These are phyloP conservation scores for Pestalotiopsis sp. DNA, from an alignment of 2,329 filamentous ascomycete species.

Conservation along the genomic window DNA sequence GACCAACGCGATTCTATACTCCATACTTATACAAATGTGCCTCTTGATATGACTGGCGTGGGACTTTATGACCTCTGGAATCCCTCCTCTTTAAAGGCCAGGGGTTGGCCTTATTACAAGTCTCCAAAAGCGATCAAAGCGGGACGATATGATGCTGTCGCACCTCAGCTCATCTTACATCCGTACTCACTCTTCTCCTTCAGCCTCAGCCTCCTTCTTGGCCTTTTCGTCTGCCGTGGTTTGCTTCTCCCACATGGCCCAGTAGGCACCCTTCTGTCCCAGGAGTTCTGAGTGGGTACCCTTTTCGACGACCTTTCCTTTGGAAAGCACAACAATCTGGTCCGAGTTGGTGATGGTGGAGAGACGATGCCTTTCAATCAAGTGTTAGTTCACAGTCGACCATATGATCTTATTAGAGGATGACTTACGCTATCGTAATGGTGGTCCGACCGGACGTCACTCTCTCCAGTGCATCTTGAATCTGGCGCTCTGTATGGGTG, in stretches of 20 bases:
- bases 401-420: constrained; percentile 4
- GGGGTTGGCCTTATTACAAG: too few species aligned
- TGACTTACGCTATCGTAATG: constrained; percentile 50
- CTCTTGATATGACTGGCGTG: too few species aligned
- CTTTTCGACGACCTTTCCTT: constrained; percentile 52
- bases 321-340: constrained; percentile 55
- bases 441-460: constrained; percentile 53
- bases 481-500: constrained; percentile 60
- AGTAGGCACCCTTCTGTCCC: constrained; percentile 46
- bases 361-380: constrained; percentile 48
- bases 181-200: not conserved
- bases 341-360: constrained; percentile 61
- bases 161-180: not conserved
- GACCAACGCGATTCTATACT: too few species aligned
- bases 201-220: constrained; percentile 29
- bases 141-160: too few species aligned
- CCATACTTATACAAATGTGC: too few species aligned
- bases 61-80: too few species aligned
- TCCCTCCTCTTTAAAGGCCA: too few species aligned
- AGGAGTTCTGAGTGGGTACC: constrained; percentile 53
- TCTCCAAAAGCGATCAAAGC: too few species aligned
- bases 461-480: constrained; percentile 54
- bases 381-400: not conserved
- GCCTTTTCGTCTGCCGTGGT: constrained; percentile 41
- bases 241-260: constrained; percentile 56